Percentiles rank a stretch among this genome's conserved stretches.
Conservation (phyloP, 345 rosid species). For the Gossypium anomalum region DNA sequence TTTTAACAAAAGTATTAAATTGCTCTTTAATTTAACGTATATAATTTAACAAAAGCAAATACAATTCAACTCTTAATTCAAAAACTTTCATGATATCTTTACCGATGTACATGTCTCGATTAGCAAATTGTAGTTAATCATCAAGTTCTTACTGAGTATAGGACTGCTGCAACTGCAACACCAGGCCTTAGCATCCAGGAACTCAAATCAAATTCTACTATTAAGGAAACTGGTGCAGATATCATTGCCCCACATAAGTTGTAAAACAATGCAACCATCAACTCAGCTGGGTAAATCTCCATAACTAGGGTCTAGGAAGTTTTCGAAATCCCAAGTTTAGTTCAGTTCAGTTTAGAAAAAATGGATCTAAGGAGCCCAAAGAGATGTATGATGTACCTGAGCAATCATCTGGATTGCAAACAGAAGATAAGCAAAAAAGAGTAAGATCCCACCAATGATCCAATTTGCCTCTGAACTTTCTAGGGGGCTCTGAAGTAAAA, state of each 20-base stretch:
- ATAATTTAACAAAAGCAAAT: too few species aligned
- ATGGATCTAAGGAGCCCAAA: too few species aligned
- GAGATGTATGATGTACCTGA: conserved; percentile 41
- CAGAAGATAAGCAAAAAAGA: conserved; percentile 52
- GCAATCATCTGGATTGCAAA: conserved; percentile 76
- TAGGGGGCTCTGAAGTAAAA: conserved; percentile 12
- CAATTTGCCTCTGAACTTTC: conserved; percentile 19
- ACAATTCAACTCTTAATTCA: too few species aligned
- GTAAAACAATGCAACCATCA: neutral
- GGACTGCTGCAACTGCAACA: neutral
- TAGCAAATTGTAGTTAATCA: too few species aligned
- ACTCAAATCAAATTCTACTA: too few species aligned
- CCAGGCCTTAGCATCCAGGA: neutral
- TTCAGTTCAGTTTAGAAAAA: too few species aligned
- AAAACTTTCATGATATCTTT: too few species aligned
- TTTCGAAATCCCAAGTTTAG: too few species aligned
- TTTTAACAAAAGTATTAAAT: too few species aligned
- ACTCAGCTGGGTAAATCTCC: neutral
- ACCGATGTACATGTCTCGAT: too few species aligned
- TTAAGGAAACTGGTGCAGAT: neutral
- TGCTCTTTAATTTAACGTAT: fast-evolving
- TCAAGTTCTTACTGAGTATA: neutral
- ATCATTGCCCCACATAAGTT: neutral
- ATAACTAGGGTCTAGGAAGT: neutral
- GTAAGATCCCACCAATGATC: conserved; percentile 55